These are phyloP conservation scores for Eutrema yunnanense DNA, from an alignment of 345 rosid species.

Conservation along the genomic window DNA sequence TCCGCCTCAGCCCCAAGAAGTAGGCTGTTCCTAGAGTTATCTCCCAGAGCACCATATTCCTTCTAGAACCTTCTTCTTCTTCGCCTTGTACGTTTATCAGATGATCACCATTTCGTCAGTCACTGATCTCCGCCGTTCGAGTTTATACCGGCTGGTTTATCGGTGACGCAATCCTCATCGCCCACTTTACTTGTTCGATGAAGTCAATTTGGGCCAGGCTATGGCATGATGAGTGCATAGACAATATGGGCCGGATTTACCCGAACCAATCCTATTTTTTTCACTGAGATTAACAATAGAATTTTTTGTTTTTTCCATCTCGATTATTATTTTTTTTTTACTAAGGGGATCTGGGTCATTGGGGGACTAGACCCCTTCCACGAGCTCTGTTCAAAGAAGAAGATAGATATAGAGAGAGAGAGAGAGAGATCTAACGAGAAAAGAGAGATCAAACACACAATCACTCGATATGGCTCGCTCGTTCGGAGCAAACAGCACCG, in stretches of 20 bases:
- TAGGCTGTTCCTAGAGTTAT: slow-evolving; percentile 81
- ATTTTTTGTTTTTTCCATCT: no score
- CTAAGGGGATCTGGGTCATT: no score
- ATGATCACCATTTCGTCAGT: not conserved
- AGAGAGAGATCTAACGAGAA: no score
- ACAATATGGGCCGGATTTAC: not conserved
- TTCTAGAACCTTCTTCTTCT: not conserved
- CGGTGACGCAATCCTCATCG: not conserved
- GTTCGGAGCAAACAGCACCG: no score
- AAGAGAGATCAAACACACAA: no score
- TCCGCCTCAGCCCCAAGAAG: slow-evolving; percentile 76
- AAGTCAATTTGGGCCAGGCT: not conserved
- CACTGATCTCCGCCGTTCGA: not conserved
- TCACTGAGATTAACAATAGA: no score
- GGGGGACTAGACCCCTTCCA: no score
- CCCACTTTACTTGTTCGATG: not conserved
- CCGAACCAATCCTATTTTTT: not conserved
- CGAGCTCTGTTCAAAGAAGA: no score
- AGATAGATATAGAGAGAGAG: no score
- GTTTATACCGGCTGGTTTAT: not conserved
- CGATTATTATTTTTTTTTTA: no score
- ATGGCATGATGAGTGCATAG: no score
- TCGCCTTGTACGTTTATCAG: not conserved
- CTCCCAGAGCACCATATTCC: slow-evolving; percentile 87
- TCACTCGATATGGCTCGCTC: no score